Evolutionary conservation across 179 eudicot genomes (phyloP).

Genomic region (Silene coronaria): DNA sequence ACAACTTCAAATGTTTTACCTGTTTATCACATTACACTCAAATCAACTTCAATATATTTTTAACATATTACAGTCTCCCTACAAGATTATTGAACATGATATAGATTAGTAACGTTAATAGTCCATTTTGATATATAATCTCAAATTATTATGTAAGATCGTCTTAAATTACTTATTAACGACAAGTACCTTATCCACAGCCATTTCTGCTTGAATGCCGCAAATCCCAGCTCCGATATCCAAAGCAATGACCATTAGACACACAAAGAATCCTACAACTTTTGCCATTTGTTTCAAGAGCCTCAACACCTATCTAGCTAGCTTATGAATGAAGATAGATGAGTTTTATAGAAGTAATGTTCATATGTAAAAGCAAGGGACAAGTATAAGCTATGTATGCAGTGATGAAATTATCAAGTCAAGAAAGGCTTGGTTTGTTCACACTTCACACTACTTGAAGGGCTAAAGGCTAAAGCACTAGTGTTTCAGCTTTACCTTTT

Average conservation of each 20-base stretch:
- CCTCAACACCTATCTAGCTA: neutral
- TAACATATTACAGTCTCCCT: too few relatives aligned
- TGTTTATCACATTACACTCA: slow-evolving; percentile 7
- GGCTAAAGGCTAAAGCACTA: neutral
- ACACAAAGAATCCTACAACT: slow-evolving; percentile 42
- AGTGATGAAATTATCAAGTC: neutral
- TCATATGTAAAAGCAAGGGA: neutral
- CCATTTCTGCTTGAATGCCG: slow-evolving; percentile 64
- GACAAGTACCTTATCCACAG: slow-evolving; percentile 59
- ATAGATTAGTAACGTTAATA: too few relatives aligned
- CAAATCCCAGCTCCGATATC: slow-evolving; percentile 64
- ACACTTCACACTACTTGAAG: slow-evolving; percentile 9
- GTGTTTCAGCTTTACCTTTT: slow-evolving; percentile 4
- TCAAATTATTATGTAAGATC: too few relatives aligned
- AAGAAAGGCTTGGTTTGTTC: neutral
- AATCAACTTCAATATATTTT: neutral
- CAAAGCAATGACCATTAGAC: slow-evolving; percentile 47
- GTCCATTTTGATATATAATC: too few relatives aligned
- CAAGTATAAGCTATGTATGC: neutral
- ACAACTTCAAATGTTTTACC: slow-evolving; percentile 57
- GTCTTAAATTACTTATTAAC: too few relatives aligned
- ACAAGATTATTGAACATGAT: too few relatives aligned
- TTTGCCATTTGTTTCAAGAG: slow-evolving; percentile 32
- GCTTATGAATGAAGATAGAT: neutral
- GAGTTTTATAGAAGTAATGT: neutral